Evolutionary conservation across 495 filamentous ascomycete species (phyloP), one percentile per base, ranked within the genome.

Genomic region (Penicillium daleae): DNA sequence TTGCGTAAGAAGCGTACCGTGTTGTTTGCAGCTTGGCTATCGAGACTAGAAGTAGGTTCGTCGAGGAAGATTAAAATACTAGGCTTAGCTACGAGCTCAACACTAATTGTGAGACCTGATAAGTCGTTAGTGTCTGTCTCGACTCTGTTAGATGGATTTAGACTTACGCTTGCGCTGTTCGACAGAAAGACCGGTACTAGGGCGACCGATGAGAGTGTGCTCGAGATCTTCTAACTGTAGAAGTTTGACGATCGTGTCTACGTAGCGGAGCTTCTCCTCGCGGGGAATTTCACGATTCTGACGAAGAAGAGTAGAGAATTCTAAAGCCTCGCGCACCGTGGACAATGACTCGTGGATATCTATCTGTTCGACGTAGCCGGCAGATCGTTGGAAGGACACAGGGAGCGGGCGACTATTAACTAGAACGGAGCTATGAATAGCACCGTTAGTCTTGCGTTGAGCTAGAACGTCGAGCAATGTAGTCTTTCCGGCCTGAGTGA

Each of bases 371-470:
- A 78, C 82, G 65, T 86, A 89, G 5, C 85, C 85, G 3, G 83
- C 80, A 19, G 67, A 71, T 53, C 93, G 86, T 65, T 95, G 92
- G 82, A 97, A 97, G 0, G 90, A 92, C 5, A 84, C 79, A 55
- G 93, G 90, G 19, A 90, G 83, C 17, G 84, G 89, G 24, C 82
- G 84, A 1, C 92, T 93, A 64, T 96, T 90, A 13, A 97, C 92
- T 15, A 95, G 74, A 82, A 96, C 90, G 57, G 92, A 89, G 21
- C 93, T 93, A 3, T 84, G 85, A 58, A 97, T 92, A 4, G 94
- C 89, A 71, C 93, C 93, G 12, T 92, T 91, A 0, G 89, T 90
- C 49, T 89, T 92, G 66, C 93, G 87, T 63, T 90, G 89, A 15
- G 77, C 77, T 46, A 83, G 69, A 13, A 81, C 77, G 60, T 83